Base-by-base conservation (phyloP, 805 yeast species). In the Wickerhamiella australiensis region DNA sequence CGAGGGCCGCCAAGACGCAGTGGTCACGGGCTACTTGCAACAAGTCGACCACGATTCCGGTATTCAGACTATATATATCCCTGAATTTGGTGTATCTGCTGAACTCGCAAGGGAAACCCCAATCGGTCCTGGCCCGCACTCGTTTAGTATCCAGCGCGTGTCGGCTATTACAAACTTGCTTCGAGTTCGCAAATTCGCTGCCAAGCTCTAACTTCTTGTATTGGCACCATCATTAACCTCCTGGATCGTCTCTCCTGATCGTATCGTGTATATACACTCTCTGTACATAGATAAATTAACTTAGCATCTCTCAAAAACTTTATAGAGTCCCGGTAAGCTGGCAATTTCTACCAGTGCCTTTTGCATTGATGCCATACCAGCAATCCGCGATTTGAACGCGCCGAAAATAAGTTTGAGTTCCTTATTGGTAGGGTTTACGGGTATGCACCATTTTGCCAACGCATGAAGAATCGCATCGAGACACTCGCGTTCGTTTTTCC, bases 281-380 rank as follows among this genome's bases (percentile, higher is more conserved):
- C n/a, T 42, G 45, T 42, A 42, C 45, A 42, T 42, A 42, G 6
- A 33, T 8, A 8, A 33, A 17, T 9, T 20, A 18, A 17, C 20
- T 42, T 38, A 65, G 45, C 98, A 92, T 61, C 98, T 72, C 67
- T 92, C 98, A 69, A 92, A 92, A 3, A 94, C 94, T 58, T 73
- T 77, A 65, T 92, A 92, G 50, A 92, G 68, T 0, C 95, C 95
- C 1, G 97, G 97, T 26, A 92, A 65, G 61, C 81, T 87, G 0
- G 98, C 96, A 35, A 92, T 77, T 62, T 90, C 95, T 4, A 85
- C 74, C 3, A 87, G 77, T 50, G 77, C 80, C 12, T 69, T 60
- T 3, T 64, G 55, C 33, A 86, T 57, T 2, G 59, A 60, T 12
- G 68, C 68, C 0, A 94, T 76, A 0, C 88, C 94, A 12, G 86